Percentiles rank a stretch among this genome's conserved stretches.
Conservation (phyloP, 1,139 yeast species). For the Yamadazyma spencermartinsiae region DNA sequence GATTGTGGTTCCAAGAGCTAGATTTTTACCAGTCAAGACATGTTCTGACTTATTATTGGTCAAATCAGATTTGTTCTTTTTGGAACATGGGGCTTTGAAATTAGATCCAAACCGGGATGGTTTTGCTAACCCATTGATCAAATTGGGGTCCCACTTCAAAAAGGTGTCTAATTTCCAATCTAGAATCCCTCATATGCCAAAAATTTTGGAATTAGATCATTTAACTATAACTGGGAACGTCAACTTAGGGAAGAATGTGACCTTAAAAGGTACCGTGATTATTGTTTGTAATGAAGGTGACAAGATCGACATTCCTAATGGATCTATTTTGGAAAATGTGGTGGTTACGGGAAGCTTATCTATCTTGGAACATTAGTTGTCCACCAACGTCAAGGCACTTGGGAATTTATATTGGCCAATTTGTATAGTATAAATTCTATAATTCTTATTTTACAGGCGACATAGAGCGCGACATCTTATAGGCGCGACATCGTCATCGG, state of each 20-base stretch:
- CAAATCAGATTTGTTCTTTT: constrained; percentile 90
- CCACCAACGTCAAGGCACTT: constrained; percentile 5
- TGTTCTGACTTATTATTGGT: constrained; percentile 92
- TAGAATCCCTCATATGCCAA: constrained; percentile 94
- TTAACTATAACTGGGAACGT: constrained; percentile 98
- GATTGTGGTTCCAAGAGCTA: constrained; percentile 95
- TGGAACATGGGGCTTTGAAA: constrained; percentile 89
- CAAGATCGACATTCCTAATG: constrained; percentile 95
- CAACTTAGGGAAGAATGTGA: constrained; percentile 83
- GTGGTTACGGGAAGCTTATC: constrained; percentile 97
- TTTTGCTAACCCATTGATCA: constrained; percentile 85
- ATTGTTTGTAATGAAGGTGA: constrained; percentile 97
- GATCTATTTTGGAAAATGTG: constrained; percentile 89
- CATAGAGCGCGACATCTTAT: too few relatives aligned
- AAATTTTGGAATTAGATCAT: constrained; percentile 93
- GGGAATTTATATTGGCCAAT: too few relatives aligned
- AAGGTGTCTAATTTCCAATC: constrained; percentile 89
- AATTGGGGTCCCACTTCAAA: constrained; percentile 94
- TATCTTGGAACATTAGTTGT: constrained; percentile 78
- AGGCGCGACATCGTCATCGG: too few relatives aligned
- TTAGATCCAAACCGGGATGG: constrained; percentile 88
- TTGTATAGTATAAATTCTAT: too few relatives aligned
- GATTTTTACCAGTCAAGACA: constrained; percentile 97
- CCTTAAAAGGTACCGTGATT: constrained; percentile 94
- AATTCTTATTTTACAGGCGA: too few relatives aligned